A percentile compares a stretch with the other conserved stretches of the same genome.
phyloP scores from a whole-genome alignment of 2,329 filamentous ascomycete genomes.

The Fusarium sp. region DNA sequence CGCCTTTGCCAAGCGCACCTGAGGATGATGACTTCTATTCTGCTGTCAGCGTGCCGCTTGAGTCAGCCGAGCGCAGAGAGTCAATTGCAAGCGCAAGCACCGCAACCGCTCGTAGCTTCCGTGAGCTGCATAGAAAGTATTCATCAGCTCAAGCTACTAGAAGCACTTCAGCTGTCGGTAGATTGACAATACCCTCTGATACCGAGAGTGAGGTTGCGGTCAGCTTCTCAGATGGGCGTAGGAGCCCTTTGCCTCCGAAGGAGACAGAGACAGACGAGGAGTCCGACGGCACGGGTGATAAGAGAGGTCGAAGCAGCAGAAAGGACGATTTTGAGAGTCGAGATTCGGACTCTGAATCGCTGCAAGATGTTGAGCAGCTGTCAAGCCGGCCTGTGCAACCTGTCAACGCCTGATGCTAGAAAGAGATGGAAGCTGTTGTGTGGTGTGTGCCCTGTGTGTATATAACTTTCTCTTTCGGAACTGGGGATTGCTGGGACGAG shows the following conservation, averaged over 20 bases:
- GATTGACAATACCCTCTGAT: conserved; percentile 65
- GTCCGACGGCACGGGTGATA: conserved; percentile 29
- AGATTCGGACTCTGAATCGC: conserved; percentile 50
- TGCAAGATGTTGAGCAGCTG: conserved; percentile 49
- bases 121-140: conserved; percentile 72
- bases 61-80: conserved; percentile 66
- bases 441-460: conserved; percentile 44
- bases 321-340: conserved; percentile 49
- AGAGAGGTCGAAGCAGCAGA: conserved; percentile 43
- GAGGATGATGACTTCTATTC: conserved; percentile 67
- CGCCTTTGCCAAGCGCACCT: conserved; percentile 53
- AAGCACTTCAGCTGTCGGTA: conserved; percentile 56
- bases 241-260: conserved; percentile 67
- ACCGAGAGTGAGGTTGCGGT: conserved; percentile 72
- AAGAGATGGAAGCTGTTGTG: conserved; percentile 25
- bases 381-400: conserved; percentile 51
- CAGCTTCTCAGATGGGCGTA: conserved; percentile 71
- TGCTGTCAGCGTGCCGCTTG: conserved; percentile 60
- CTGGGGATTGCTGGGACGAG: conserved; percentile 16
- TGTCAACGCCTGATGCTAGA: conserved; percentile 51
- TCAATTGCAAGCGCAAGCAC: conserved; percentile 76
- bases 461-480: conserved; percentile 46
- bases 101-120: conserved; percentile 74
- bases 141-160: conserved; percentile 65
- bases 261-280: conserved; percentile 57